phyloP scores from a whole-genome alignment of 495 filamentous ascomycete genomes.

The Trypethelium eluteriae region DNA sequence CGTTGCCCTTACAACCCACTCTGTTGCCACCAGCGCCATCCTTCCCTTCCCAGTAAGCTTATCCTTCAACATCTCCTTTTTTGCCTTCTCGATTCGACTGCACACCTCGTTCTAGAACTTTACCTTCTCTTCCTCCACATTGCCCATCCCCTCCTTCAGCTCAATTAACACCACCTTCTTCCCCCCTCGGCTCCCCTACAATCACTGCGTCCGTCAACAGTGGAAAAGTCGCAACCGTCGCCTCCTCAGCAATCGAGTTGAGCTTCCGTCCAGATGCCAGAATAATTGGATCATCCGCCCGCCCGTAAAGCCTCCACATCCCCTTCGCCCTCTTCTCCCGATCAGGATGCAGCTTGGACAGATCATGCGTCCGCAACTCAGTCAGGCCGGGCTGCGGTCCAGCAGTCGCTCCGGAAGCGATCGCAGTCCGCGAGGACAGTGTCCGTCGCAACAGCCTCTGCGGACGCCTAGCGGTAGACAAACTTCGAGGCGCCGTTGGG shows the following conservation, averaged over 20 bases:
- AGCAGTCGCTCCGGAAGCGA: neutral
- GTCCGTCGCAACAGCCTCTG: neutral
- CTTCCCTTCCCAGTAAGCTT: constrained; percentile 3
- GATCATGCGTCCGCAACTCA: neutral
- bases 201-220: neutral
- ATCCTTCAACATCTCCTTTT: constrained; percentile 9
- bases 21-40: neutral
- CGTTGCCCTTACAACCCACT: neutral
- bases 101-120: constrained; percentile 11
- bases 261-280: neutral
- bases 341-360: neutral
- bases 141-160: constrained; percentile 19
- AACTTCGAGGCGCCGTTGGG: neutral
- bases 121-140: constrained; percentile 24
- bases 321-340: neutral
- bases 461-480: neutral
- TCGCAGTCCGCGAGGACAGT: neutral
- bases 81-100: constrained; percentile 15
- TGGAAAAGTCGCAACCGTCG: neutral
- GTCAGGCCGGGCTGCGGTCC: neutral
- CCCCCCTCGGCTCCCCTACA: constrained; percentile 5
- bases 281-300: constrained; percentile 1
- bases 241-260: neutral
- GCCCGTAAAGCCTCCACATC: neutral
- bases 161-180: constrained; percentile 15